phyloP scores from a whole-genome alignment of 2,329 filamentous ascomycete species.

The Pyrenophora tritici-repentis region DNA sequence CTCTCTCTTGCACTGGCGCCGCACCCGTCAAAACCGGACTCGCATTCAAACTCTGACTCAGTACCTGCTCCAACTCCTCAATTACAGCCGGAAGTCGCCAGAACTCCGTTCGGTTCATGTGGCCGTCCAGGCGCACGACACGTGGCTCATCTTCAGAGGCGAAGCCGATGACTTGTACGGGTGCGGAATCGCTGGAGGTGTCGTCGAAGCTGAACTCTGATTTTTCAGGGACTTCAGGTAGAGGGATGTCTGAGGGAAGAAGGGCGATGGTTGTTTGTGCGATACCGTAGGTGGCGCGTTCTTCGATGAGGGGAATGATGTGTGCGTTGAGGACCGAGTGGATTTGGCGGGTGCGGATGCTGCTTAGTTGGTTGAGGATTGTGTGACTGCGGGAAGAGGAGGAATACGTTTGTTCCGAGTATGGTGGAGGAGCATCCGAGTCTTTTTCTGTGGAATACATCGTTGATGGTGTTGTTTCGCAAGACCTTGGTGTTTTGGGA shows the following conservation, averaged over 20 bases:
- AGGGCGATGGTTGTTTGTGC: slow-evolving; percentile 52
- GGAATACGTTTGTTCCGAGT: slow-evolving; percentile 21
- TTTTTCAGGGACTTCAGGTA: slow-evolving; percentile 28
- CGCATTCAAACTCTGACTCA: slow-evolving; percentile 42
- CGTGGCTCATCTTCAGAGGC: slow-evolving; percentile 47
- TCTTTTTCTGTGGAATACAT: slow-evolving; percentile 20
- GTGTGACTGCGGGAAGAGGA: slow-evolving; percentile 31
- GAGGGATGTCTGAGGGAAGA: slow-evolving; percentile 50
- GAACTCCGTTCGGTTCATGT: slow-evolving; percentile 51
- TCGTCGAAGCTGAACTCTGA: slow-evolving; percentile 41
- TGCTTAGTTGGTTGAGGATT: slow-evolving; percentile 45
- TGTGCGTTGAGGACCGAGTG: slow-evolving; percentile 45
- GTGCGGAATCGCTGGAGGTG: slow-evolving; percentile 16
- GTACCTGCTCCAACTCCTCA: slow-evolving; percentile 45
- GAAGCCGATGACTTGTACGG: slow-evolving; percentile 49
- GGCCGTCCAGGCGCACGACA: slow-evolving; percentile 48
- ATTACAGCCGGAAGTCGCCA: slow-evolving; percentile 51
- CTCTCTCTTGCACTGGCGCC: not conserved
- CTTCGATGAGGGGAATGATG: slow-evolving; percentile 50
- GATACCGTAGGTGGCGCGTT: slow-evolving; percentile 49
- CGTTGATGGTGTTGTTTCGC: not conserved
- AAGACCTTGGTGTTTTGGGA: not conserved
- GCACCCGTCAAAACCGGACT: slow-evolving; percentile 16
- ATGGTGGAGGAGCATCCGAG: slow-evolving; percentile 6
- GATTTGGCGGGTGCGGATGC: slow-evolving; percentile 50